A percentile compares a stretch with the other conserved stretches of the same genome.
Conservation (phyloP, 179 eudicot genomes). For the Nepenthes alata region DNA sequence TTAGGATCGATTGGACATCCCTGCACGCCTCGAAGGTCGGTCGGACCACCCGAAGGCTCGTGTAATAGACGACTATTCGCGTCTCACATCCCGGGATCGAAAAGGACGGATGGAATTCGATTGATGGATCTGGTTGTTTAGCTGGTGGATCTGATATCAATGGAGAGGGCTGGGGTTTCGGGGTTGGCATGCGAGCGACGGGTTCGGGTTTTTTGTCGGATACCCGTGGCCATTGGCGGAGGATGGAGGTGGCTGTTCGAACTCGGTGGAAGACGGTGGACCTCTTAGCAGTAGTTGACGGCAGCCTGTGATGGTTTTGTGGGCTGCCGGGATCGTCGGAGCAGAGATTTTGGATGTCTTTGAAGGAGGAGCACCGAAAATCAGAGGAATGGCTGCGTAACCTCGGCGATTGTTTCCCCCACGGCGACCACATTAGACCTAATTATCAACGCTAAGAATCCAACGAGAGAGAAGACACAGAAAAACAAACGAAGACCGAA, state of each 20-base stretch:
- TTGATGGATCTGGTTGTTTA: conserved; percentile 3
- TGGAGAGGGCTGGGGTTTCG: conserved; percentile 7
- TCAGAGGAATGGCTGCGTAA: conserved; percentile 10
- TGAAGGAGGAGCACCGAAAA: conserved; percentile 58
- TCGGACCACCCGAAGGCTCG: conserved; percentile 62
- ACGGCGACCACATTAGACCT: conserved; percentile 44
- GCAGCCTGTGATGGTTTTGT: conserved; percentile 4
- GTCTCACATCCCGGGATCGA: conserved; percentile 24
- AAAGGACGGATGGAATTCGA: conserved; percentile 7
- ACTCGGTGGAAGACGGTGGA: conserved; percentile 52
- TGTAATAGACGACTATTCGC: conserved; percentile 51
- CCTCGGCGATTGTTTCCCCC: conserved; percentile 24
- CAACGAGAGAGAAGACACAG: too few species aligned
- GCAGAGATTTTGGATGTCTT: conserved; percentile 50
- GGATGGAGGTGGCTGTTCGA: conserved; percentile 15
- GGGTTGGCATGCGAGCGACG: conserved; percentile 6
- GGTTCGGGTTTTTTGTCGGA: neutral
- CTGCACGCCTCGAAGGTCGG: conserved; percentile 64
- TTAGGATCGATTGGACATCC: conserved; percentile 43
- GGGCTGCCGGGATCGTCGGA: conserved; percentile 8
- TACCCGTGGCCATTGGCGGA: conserved; percentile 14
- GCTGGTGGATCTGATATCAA: conserved; percentile 8
- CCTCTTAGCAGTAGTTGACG: conserved; percentile 3
- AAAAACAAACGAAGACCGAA: too few species aligned
- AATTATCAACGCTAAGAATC: too few species aligned